These are phyloP conservation scores for Daldinia sp. DNA, from an alignment of 2,329 filamentous ascomycete species.

Conservation along the genomic window DNA sequence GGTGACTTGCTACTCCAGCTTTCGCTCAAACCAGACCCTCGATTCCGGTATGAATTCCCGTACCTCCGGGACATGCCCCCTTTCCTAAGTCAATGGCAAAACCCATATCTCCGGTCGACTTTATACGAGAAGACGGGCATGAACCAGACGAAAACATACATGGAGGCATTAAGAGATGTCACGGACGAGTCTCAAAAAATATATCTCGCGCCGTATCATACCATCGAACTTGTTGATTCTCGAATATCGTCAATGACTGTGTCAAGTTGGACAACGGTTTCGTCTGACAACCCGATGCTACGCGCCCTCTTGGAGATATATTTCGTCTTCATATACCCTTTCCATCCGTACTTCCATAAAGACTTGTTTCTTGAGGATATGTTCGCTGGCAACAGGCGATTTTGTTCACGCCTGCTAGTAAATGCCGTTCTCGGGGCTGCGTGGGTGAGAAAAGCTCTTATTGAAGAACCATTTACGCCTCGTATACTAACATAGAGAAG, in stretches of 20 bases:
- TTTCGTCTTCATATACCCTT: slow-evolving; percentile 38
- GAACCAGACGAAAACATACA: background rate
- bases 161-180: slow-evolving; percentile 10
- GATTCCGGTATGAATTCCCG: slow-evolving; percentile 41
- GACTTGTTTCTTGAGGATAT: slow-evolving; percentile 45
- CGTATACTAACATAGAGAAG: slow-evolving; percentile 35
- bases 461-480: background rate
- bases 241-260: slow-evolving; percentile 36
- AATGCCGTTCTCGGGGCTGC: slow-evolving; percentile 43
- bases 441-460: slow-evolving; percentile 40
- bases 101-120: slow-evolving; percentile 36
- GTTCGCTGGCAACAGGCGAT: slow-evolving; percentile 21
- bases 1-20: slow-evolving; percentile 40
- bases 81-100: slow-evolving; percentile 19
- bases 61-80: slow-evolving; percentile 36
- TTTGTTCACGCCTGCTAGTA: slow-evolving; percentile 44
- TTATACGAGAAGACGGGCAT: slow-evolving; percentile 28
- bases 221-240: slow-evolving; percentile 39
- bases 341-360: slow-evolving; percentile 39
- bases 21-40: slow-evolving; percentile 31
- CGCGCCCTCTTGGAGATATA: slow-evolving; percentile 36
- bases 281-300: slow-evolving; percentile 41
- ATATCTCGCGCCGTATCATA: slow-evolving; percentile 40
- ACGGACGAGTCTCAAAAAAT: slow-evolving; percentile 29
- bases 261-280: slow-evolving; percentile 43